Base-by-base conservation (phyloP, 1,284 basidiomycete genomes). In the Schizopora paradoxa region DNA sequence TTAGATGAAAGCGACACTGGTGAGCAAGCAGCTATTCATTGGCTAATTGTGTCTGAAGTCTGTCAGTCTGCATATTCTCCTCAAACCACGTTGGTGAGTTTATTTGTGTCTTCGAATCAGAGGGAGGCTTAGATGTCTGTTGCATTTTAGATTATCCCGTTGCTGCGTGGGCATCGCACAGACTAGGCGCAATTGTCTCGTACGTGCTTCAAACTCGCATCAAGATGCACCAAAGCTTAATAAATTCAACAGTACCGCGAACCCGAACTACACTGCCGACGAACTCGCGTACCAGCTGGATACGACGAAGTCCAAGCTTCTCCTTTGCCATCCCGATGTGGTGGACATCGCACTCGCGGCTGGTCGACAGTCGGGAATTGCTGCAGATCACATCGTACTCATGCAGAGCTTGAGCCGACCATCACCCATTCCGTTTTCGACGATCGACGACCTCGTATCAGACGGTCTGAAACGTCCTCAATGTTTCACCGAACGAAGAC, bases 81-180 rank as follows among this genome's bases (percentile, higher is more conserved):
- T 78, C 80, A 1, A 87, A 87, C 50, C 72, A 84, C 56, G 62
- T 82, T 35, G 80, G 83, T 80, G 50, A 43, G 66, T 57, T 19
- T 23, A n/a, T 41, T 39, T 42, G 5, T 10, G 38, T 34, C 23
- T 41, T 41, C 27, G 16, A 19, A 38, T 35, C 16, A 45, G 53
- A 40, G 40, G 22, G 6, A 19, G 19, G 18, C 46, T 48, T 41
- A 39, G n/a, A 32, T 34, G 19, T 28, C 34, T 29, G 31, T n/a
- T 41, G n/a, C 16, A 14, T 14, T 42, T 21, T 51, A 85, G 87
- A 89, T 59, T 91, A 88, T 52, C 76, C 79, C 0, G 67, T 80
- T 6, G 69, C 69, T 2, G 66, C 90, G 8, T 91, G 89, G 87
- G 90, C 86, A 1, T 63, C 70, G 1, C 86, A 90, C 54, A 74